Evolutionary conservation across 495 filamentous ascomycete species (phyloP).

Genomic region (Hyaloscypha bicolor): DNA sequence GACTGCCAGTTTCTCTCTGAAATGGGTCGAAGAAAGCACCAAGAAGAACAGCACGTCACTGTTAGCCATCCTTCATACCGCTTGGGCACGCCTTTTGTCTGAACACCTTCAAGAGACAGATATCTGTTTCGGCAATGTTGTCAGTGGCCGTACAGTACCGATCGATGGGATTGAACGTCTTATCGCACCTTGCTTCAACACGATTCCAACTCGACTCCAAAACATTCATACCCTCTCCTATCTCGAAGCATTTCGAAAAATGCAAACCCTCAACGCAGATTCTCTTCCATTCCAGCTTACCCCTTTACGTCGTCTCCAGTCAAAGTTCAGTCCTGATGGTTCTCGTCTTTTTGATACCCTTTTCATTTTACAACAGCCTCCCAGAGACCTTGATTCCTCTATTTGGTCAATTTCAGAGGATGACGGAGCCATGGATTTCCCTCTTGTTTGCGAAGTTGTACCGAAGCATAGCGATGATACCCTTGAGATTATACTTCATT

Average conservation of each 20-base stretch:
- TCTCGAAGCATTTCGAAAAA: slow-evolving; percentile 39
- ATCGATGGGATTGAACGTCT: slow-evolving; percentile 68
- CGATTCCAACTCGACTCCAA: slow-evolving; percentile 71
- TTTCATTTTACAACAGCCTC: slow-evolving; percentile 67
- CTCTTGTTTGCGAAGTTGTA: slow-evolving; percentile 68
- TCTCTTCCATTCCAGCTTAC: slow-evolving; percentile 67
- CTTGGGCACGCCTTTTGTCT: slow-evolving; percentile 65
- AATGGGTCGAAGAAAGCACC: slow-evolving; percentile 46
- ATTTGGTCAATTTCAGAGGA: slow-evolving; percentile 72
- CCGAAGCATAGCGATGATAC: slow-evolving; percentile 51
- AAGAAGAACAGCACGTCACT: slow-evolving; percentile 59
- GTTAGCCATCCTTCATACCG: slow-evolving; percentile 65
- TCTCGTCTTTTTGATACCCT: slow-evolving; percentile 72
- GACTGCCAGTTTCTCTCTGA: slow-evolving; percentile 39
- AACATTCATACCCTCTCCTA: slow-evolving; percentile 28
- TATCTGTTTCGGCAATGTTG: slow-evolving; percentile 81
- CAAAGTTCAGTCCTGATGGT: slow-evolving; percentile 40
- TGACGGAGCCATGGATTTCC: slow-evolving; percentile 73
- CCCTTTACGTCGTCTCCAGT: slow-evolving; percentile 65
- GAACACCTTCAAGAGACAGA: slow-evolving; percentile 55
- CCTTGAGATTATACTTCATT: slow-evolving; percentile 48
- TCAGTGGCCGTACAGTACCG: slow-evolving; percentile 69
- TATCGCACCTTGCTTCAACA: slow-evolving; percentile 87
- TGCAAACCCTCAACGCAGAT: slow-evolving; percentile 60
- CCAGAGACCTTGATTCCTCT: slow-evolving; percentile 48